These are phyloP conservation scores for Trichophyton rubrum DNA, from an alignment of 2,329 filamentous ascomycete species.

Conservation along the genomic window DNA sequence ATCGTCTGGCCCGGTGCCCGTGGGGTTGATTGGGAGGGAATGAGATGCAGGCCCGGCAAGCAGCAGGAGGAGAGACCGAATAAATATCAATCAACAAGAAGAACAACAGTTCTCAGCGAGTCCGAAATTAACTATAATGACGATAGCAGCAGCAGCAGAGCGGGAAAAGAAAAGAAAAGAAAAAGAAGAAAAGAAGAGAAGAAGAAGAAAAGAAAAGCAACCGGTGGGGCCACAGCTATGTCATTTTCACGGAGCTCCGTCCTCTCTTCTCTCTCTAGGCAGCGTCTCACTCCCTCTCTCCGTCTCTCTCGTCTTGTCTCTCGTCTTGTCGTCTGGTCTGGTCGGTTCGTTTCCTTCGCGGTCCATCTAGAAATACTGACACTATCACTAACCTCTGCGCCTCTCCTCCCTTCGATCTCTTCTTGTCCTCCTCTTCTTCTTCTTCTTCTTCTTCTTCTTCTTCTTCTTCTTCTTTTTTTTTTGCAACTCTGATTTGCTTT, in stretches of 20 bases:
- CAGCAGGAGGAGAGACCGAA: not conserved
- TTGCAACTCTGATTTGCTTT: not conserved
- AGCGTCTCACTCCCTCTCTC: not conserved
- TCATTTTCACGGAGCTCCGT: slow-evolving; percentile 1
- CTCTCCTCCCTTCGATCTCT: not conserved
- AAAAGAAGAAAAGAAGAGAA: not conserved
- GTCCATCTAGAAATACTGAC: too few species aligned
- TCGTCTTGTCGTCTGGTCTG: too few species aligned
- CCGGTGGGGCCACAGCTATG: slow-evolving; percentile 1
- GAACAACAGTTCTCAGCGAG: not conserved
- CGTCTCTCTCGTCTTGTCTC: not conserved
- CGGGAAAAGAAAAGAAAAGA: not conserved
- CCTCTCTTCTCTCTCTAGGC: not conserved
- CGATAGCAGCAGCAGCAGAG: not conserved
- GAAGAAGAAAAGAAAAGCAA: not conserved
- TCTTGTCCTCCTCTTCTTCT: not conserved
- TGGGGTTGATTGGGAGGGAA: not conserved
- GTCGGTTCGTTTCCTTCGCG: too few species aligned
- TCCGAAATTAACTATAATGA: not conserved
- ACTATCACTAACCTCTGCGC: too few species aligned
- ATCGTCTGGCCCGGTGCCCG: not conserved
- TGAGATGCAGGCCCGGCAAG: not conserved
- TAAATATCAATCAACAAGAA: not conserved
- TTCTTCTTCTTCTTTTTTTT: not conserved
- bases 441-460: not conserved